Base-by-base conservation (phyloP, 2,329 filamentous ascomycete species). In the Fusarium bactridioides region DNA sequence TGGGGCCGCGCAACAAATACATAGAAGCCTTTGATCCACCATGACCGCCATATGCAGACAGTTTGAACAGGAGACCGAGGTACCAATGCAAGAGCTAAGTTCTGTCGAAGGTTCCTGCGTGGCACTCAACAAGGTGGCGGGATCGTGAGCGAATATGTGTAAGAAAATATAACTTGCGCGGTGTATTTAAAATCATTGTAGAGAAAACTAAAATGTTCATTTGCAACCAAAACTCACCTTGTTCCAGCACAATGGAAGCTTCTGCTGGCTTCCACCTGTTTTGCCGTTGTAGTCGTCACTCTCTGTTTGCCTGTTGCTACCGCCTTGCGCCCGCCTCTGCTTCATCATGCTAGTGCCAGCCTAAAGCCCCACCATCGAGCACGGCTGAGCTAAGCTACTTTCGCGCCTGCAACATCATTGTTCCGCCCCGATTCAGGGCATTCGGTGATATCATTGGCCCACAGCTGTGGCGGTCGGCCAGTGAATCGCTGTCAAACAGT, bases 371-470 rank as follows among this genome's bases (percentile, higher is more conserved):
- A 69, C 70, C 64, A 59, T 56, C 45, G 45, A 57, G 31, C 61
- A 61, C 56, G 63, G 75, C 74, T 78, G 72, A 77, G 75, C 74
- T 78, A 76, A 78, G 72, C 75, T 60, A 47, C 51, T 61, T 56
- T 44, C 50, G 55, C 53, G 21, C 38, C 47, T 73, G 81, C 71
- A 81, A 74, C 73, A 82, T 79, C 62, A 72, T 81, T 83, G 63
- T 79, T 83, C 82, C 82, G 82, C 61, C 69, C 78, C 80, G 74
- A 54, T 44, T 47, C 72, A 76, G 67, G 74, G 73, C 72, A 66
- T 73, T 10, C 55, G 66, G 75, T 74, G 72, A 73, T 80, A 75
- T 79, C 77, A 83, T 83, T 83, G 81, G 81, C 74, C 61, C 70
- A 72, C 69, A 63, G 51, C 54, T 63, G 70, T 73, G 73, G 74